phyloP scores from a whole-genome alignment of 306 rosid genomes.

The Corylus avellana region DNA sequence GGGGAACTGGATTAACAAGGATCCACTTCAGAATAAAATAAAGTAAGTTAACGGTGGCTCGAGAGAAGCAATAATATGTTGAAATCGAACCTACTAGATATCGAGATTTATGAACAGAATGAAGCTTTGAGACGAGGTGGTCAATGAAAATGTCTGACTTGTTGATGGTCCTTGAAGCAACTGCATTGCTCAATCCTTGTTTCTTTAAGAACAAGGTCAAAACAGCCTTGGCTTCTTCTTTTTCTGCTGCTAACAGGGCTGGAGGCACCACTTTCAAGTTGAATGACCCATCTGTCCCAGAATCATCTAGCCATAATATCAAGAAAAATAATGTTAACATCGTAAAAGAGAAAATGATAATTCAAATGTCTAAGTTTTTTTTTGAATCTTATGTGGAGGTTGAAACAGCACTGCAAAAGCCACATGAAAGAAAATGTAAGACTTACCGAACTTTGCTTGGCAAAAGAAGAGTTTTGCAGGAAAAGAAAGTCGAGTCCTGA shows the following conservation, averaged over 20 bases:
- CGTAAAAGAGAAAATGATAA: neutral
- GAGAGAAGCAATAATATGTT: conserved; percentile 30
- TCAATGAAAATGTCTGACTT: conserved; percentile 72
- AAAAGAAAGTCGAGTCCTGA: conserved; percentile 58
- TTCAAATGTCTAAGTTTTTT: neutral
- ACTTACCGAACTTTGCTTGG: conserved; percentile 65
- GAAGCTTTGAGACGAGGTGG: conserved; percentile 82
- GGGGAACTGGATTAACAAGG: conserved; percentile 23
- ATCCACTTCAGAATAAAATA: conserved; percentile 16
- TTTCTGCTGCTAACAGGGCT: conserved; percentile 77
- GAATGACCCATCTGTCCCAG: conserved; percentile 53
- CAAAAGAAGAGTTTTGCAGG: conserved; percentile 52
- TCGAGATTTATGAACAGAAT: conserved; percentile 73
- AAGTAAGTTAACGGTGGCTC: neutral
- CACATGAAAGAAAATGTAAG: conserved; percentile 21
- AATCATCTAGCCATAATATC: conserved; percentile 36
- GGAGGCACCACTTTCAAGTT: conserved; percentile 51
- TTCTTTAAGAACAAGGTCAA: conserved; percentile 79
- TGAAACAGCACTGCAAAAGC: conserved; percentile 10
- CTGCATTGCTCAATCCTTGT: conserved; percentile 71
- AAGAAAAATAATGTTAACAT: conserved; percentile 21
- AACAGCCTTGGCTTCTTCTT: conserved; percentile 94
- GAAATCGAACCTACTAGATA: conserved; percentile 89
- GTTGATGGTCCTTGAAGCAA: conserved; percentile 76
- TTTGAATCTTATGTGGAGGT: neutral